Evolutionary conservation across 345 rosid genomes (phyloP).

Genomic region (Brassica carinata): DNA sequence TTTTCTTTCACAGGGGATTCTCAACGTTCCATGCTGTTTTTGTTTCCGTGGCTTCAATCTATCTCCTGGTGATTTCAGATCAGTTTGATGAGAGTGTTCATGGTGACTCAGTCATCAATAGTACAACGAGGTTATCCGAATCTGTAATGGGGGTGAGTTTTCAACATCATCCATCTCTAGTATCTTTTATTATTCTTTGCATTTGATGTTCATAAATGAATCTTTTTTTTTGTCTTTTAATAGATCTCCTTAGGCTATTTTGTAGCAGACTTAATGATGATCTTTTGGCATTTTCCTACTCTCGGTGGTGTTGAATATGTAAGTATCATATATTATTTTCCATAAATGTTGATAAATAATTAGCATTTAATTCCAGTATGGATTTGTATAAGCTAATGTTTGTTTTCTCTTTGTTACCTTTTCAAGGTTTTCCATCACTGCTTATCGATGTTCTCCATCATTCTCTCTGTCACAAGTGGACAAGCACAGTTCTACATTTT

Average conservation of each 20-base stretch:
- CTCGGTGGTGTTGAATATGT: slow-evolving; percentile 85
- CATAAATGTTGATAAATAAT: background rate
- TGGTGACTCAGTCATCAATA: slow-evolving; percentile 53
- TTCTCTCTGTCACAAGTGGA: slow-evolving; percentile 69
- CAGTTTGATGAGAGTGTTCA: slow-evolving; percentile 58
- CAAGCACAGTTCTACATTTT: slow-evolving; percentile 78
- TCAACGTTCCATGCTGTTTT: slow-evolving; percentile 82
- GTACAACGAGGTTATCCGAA: slow-evolving; percentile 59
- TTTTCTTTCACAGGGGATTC: slow-evolving; percentile 65
- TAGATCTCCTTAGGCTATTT: slow-evolving; percentile 85
- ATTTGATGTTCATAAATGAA: background rate
- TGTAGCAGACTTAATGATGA: slow-evolving; percentile 74
- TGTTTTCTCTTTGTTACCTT: background rate
- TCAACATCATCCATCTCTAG: background rate
- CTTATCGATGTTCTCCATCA: slow-evolving; percentile 67
- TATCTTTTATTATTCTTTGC: background rate
- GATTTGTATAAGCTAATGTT: background rate
- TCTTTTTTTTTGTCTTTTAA: background rate
- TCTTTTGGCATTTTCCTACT: slow-evolving; percentile 71
- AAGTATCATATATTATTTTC: slow-evolving; percentile 40
- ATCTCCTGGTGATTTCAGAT: slow-evolving; percentile 61
- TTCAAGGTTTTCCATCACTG: slow-evolving; percentile 58
- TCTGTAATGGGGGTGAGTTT: slow-evolving; percentile 66
- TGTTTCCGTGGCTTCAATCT: slow-evolving; percentile 62
- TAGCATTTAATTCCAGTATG: background rate